phyloP scores from a whole-genome alignment of 2,329 filamentous ascomycete genomes.

The Penicillium sp. region DNA sequence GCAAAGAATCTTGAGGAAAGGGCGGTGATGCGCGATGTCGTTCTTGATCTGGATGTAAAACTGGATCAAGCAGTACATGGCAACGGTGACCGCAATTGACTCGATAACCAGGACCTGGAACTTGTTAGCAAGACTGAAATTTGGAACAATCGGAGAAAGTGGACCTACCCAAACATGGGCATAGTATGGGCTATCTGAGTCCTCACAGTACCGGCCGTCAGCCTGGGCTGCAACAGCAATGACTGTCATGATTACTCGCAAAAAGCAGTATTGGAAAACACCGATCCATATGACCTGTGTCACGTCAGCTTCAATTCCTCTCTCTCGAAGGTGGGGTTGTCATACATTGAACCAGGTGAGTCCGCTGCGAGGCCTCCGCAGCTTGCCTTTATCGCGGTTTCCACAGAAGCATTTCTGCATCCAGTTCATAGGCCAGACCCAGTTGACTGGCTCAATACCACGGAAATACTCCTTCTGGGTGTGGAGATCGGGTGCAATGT shows the following conservation, averaged over 20 bases:
- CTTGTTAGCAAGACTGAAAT: not conserved
- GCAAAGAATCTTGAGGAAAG: constrained; percentile 73
- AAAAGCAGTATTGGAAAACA: constrained; percentile 83
- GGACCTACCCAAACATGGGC: constrained; percentile 70
- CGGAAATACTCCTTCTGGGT: constrained; percentile 82
- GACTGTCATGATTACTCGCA: constrained; percentile 62
- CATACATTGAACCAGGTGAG: constrained; percentile 83
- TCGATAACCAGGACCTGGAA: constrained; percentile 64
- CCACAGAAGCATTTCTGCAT: constrained; percentile 71
- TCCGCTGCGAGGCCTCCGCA: constrained; percentile 75
- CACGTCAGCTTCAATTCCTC: not conserved
- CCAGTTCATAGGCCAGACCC: constrained; percentile 67
- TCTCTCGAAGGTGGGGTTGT: not conserved
- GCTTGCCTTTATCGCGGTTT: constrained; percentile 57
- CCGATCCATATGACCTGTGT: constrained; percentile 64
- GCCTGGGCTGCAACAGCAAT: constrained; percentile 6
- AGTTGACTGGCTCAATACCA: constrained; percentile 65
- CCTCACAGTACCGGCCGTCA: constrained; percentile 65
- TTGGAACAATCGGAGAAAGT: not conserved
- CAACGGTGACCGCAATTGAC: constrained; percentile 67
- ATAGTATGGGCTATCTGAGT: constrained; percentile 71
- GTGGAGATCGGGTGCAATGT: constrained; percentile 74
- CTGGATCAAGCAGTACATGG: constrained; percentile 79
- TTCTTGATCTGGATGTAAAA: constrained; percentile 73
- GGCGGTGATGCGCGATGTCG: constrained; percentile 64